Conservation (phyloP, 1,139 yeast genomes). For the Suhomyces kunorum region DNA sequence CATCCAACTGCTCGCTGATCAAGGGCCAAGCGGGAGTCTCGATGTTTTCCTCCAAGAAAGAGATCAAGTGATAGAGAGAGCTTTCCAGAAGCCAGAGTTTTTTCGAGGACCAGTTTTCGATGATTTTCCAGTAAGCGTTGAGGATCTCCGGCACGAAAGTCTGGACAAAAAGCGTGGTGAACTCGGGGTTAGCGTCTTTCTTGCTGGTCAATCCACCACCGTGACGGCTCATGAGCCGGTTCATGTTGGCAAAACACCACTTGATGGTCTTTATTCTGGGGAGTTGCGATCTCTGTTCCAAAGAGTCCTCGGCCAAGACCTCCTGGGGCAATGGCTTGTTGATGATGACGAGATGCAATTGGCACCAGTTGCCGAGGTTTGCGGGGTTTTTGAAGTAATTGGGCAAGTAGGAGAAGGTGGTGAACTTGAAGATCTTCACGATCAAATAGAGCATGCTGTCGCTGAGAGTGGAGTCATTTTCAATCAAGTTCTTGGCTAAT, state of each 20-base stretch:
- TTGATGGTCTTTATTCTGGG: constrained; percentile 64
- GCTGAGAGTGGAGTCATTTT: constrained; percentile 30
- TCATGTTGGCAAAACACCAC: constrained; percentile 73
- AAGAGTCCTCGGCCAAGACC: constrained; percentile 38
- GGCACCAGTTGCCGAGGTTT: constrained; percentile 65
- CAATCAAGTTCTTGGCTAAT: constrained; percentile 44
- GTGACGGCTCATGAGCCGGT: constrained; percentile 57
- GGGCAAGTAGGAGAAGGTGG: constrained; percentile 59
- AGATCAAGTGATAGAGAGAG: constrained; percentile 60
- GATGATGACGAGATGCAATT: constrained; percentile 55
- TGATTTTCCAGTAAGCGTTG: constrained; percentile 57
- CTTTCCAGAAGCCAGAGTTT: constrained; percentile 63
- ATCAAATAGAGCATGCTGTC: constrained; percentile 63
- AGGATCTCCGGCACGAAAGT: constrained; percentile 64
- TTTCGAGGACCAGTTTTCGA: constrained; percentile 59
- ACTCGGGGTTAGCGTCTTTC: constrained; percentile 38
- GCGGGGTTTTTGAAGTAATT: constrained; percentile 53
- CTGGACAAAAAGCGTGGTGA: constrained; percentile 48
- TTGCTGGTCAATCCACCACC: constrained; percentile 50
- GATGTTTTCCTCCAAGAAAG: constrained; percentile 63
- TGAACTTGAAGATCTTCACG: constrained; percentile 64
- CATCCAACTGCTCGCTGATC: constrained; percentile 57
- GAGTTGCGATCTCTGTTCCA: constrained; percentile 37
- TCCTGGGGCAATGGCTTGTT: constrained; percentile 43
- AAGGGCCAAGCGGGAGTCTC: constrained; percentile 56